These are phyloP conservation scores for Biancaea sappan DNA, from an alignment of 306 rosid genomes.

Conservation along the genomic window DNA sequence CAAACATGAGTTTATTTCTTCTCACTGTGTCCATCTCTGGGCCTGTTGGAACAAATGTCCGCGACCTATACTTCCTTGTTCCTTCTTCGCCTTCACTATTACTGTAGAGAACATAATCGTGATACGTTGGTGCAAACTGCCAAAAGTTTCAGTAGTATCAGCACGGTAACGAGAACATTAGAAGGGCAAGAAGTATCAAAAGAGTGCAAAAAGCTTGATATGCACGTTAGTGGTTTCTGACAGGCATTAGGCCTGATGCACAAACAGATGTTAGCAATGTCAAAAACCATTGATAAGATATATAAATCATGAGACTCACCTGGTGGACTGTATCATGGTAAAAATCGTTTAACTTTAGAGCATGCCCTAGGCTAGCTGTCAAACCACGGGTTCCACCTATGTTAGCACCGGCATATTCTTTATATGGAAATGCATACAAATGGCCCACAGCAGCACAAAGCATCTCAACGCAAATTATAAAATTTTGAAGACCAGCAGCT, in stretches of 20 bases:
- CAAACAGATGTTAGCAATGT: slow-evolving; percentile 5
- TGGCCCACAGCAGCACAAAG: slow-evolving; percentile 93
- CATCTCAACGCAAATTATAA: slow-evolving; percentile 97
- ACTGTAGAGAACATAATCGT: slow-evolving; percentile 95
- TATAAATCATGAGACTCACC: slow-evolving; percentile 50
- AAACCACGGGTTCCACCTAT: slow-evolving; percentile 74
- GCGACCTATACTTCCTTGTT: slow-evolving; percentile 81
- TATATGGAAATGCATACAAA: slow-evolving; percentile 97
- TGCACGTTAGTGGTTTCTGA: slow-evolving; percentile 8
- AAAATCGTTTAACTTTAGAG: slow-evolving; percentile 85
- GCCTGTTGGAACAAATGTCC: slow-evolving; percentile 97
- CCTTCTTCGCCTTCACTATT: slow-evolving; percentile 94
- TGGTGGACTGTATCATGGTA: slow-evolving; percentile 98
- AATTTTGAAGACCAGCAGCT: slow-evolving; percentile 90
- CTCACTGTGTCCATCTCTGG: slow-evolving; percentile 93
- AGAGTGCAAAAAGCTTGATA: slow-evolving; percentile 21
- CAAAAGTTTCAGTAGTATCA: slow-evolving; percentile 28
- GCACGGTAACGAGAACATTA: too few species aligned
- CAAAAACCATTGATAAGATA: slow-evolving; percentile 12
- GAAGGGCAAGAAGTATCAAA: too few species aligned
- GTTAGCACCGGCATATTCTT: slow-evolving; percentile 98
- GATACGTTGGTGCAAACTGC: slow-evolving; percentile 99
- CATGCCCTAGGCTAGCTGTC: slow-evolving; percentile 92
- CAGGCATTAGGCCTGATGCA: slow-evolving; percentile 16
- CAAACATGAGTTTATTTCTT: slow-evolving; percentile 62